Conservation (phyloP, 1,284 basidiomycete species). For the Sporisorium graminicola region DNA sequence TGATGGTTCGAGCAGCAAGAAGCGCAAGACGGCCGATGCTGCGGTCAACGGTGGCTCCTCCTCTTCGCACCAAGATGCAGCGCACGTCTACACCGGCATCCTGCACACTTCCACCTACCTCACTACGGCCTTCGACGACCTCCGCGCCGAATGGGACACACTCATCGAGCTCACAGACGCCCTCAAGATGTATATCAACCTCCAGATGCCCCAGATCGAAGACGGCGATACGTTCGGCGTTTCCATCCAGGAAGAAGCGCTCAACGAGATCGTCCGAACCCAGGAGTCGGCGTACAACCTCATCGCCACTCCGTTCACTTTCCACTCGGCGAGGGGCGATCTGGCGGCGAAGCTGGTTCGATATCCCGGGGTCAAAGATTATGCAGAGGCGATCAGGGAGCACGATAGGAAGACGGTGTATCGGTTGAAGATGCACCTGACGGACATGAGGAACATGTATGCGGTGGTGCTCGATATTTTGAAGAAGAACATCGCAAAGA, state of each 20-base stretch:
- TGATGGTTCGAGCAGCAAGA: constrained; percentile 26
- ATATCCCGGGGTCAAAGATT: constrained; percentile 44
- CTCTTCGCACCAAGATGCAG: constrained; percentile 5
- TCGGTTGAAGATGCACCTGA: constrained; percentile 47
- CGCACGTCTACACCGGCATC: constrained; percentile 39
- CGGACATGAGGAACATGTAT: constrained; percentile 51
- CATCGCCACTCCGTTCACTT: constrained; percentile 44
- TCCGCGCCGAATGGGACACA: constrained; percentile 48
- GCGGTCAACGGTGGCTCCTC: constrained; percentile 15
- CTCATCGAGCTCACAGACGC: constrained; percentile 45
- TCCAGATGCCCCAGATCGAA: constrained; percentile 54
- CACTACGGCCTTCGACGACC: constrained; percentile 20
- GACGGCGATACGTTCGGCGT: constrained; percentile 56
- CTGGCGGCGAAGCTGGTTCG: constrained; percentile 45
- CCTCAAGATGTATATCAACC: constrained; percentile 57
- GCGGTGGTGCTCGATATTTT: constrained; percentile 50
- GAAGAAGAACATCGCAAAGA: constrained; percentile 50
- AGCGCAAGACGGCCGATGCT: constrained; percentile 33
- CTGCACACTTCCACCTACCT: constrained; percentile 37
- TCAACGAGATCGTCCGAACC: constrained; percentile 50
- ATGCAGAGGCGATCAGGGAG: constrained; percentile 37
- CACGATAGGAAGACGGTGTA: constrained; percentile 46
- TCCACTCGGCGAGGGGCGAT: constrained; percentile 37
- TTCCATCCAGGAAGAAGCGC: constrained; percentile 53
- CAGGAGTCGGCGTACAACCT: constrained; percentile 52